These are phyloP conservation scores for Euphrasia confusa DNA, from an alignment of 257 asterid species.

Conservation along the genomic window DNA sequence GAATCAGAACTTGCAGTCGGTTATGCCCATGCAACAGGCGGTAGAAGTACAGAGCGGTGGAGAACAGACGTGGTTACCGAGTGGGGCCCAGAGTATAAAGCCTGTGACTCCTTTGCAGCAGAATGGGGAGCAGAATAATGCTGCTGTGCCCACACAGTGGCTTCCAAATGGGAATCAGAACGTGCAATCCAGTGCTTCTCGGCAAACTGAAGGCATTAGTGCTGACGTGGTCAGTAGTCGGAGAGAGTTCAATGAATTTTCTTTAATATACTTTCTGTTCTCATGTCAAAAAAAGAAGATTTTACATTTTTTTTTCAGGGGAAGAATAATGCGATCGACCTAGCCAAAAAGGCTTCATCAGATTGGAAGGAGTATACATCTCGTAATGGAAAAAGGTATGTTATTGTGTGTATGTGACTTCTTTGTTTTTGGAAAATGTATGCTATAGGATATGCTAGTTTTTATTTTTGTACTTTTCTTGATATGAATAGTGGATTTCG, in stretches of 20 bases:
- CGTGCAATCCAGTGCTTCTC: conserved; percentile 41
- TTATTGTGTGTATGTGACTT: background rate
- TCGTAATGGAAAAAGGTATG: conserved; percentile 70
- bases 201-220: conserved; percentile 41
- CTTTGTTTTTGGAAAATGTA: conserved; percentile 39
- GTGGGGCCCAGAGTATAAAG: conserved; percentile 36
- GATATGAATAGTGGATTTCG: conserved; percentile 6
- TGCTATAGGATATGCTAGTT: background rate
- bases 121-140: conserved; percentile 36
- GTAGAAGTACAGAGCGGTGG: conserved; percentile 34
- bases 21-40: conserved; percentile 40
- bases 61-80: conserved; percentile 40
- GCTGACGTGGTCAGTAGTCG: conserved; percentile 34
- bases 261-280: conserved; percentile 18
- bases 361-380: conserved; percentile 69
- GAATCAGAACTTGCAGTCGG: conserved; percentile 47
- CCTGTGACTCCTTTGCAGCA: conserved; percentile 51
- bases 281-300: conserved; percentile 1
- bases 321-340: conserved; percentile 30
- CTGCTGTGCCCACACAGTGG: conserved; percentile 31
- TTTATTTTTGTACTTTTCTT: conserved; percentile 10
- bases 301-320: conserved; percentile 44
- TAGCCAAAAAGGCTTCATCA: conserved; percentile 31
- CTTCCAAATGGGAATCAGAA: conserved; percentile 33
- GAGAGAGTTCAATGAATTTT: conserved; percentile 5